Conservation (phyloP, 2,329 filamentous ascomycete species). For the Alternaria triticimaculans region DNA sequence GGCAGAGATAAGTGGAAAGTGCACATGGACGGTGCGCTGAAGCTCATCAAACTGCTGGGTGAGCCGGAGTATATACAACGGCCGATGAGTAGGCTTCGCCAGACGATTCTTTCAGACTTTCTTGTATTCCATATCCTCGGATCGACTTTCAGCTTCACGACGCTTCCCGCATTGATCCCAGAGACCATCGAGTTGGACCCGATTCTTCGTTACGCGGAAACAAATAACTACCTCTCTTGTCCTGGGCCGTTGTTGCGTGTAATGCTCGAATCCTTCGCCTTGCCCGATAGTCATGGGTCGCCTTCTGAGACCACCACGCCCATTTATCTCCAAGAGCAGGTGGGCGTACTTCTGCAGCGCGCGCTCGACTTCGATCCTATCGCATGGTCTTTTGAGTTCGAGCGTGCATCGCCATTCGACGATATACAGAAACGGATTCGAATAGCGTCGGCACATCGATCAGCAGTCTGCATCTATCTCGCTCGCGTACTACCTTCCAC, state of each 20-base stretch:
- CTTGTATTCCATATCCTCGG: constrained; percentile 47
- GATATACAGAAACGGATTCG: constrained; percentile 44
- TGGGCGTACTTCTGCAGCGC: constrained; percentile 30
- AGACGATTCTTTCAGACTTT: constrained; percentile 45
- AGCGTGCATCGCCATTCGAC: constrained; percentile 41
- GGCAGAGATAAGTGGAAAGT: constrained; percentile 60
- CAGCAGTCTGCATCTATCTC: constrained; percentile 51
- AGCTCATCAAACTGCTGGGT: constrained; percentile 52
- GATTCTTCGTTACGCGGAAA: constrained; percentile 48
- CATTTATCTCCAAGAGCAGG: constrained; percentile 32
- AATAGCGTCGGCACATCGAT: constrained; percentile 48
- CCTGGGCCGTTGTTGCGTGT: constrained; percentile 45
- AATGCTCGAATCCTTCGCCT: constrained; percentile 46
- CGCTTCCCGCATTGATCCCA: constrained; percentile 36
- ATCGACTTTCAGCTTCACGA: constrained; percentile 41
- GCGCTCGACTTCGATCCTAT: constrained; percentile 42
- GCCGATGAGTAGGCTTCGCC: constrained; percentile 43
- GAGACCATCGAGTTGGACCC: constrained; percentile 41
- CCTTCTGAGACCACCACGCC: constrained; percentile 12
- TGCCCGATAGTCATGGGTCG: constrained; percentile 33
- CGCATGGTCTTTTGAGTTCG: constrained; percentile 40
- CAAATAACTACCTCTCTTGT: constrained; percentile 50
- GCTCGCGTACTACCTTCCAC: constrained; percentile 41
- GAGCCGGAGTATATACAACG: constrained; percentile 34
- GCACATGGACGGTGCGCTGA: constrained; percentile 59